Evolutionary conservation across 1,139 yeast species (phyloP).

Genomic region (Hyphopichia wangnamkhiaoensis): DNA sequence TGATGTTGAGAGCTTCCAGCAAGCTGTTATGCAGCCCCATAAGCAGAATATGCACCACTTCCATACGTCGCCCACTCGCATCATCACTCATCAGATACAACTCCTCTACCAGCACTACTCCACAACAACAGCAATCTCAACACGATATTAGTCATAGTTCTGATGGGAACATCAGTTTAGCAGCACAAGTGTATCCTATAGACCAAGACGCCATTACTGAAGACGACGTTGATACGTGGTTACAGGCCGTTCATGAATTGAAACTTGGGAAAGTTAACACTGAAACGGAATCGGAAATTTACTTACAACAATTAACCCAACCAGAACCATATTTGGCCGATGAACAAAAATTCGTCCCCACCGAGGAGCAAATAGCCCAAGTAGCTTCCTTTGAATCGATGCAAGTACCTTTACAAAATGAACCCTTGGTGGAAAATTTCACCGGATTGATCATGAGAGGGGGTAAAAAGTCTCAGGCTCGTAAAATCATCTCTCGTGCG

Average conservation of each 20-base stretch:
- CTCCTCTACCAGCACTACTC: constrained; percentile 5
- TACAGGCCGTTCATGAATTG: constrained; percentile 58
- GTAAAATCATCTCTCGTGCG: constrained; percentile 72
- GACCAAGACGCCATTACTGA: constrained; percentile 46
- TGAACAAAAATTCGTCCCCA: constrained; percentile 51
- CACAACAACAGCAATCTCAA: constrained; percentile 5
- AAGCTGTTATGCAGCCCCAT: constrained; percentile 9
- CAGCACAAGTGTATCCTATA: constrained; percentile 42
- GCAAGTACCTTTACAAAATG: constrained; percentile 63
- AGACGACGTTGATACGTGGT: constrained; percentile 66
- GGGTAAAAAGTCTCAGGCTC: constrained; percentile 85
- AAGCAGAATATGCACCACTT: constrained; percentile 4
- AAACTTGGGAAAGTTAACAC: constrained; percentile 38
- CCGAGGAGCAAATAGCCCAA: constrained; percentile 60
- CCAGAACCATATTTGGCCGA: constrained; percentile 39
- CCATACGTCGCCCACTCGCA: not conserved
- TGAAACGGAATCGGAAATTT: constrained; percentile 46
- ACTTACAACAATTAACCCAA: constrained; percentile 38
- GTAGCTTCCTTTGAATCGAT: constrained; percentile 49
- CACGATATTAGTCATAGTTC: constrained; percentile 5
- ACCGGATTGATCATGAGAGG: constrained; percentile 89
- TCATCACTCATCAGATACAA: constrained; percentile 8
- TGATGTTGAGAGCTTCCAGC: constrained; percentile 11
- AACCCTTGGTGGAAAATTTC: constrained; percentile 73
- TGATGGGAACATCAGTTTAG: constrained; percentile 20